Evolutionary conservation across 805 yeast genomes (phyloP), one percentile per base, ranked within the genome.

Genomic region (Metschnikowia hibisci): DNA sequence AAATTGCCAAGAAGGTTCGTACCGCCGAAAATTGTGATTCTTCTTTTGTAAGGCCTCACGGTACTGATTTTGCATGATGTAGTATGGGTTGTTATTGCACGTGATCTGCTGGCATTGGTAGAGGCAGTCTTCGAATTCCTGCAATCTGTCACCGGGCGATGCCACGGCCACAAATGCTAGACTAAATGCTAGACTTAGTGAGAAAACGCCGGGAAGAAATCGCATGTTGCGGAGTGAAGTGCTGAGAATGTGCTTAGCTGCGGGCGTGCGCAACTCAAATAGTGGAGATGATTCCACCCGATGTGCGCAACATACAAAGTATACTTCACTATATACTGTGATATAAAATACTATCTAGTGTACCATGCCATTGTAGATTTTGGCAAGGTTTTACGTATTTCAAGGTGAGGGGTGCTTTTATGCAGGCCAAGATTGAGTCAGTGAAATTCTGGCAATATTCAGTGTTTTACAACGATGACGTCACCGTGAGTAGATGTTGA

Each of bases 111-210:
- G 56, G 39, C 89, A 82, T 34, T 78, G 77, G 35, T 63, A 64
- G 5, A 66, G 63, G 63, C 89, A 82, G 31, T 74, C 74, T 23
- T 67, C 63, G 54, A 81, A 82, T 34, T 77, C 82, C 9, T 70
- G 72, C 20, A 82, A 58, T 28, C 74, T 74, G 53, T 82, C 87
- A 4, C 89, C 89, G 0, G 76, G 77, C 0, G 88, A 82, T 7
- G 39, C 26, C 39, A 35, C 13, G 7, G 39, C 39, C 13, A 35
- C 11, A 20, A 20, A 2, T 35, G 39, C 25, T 16, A n/a, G 16
- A 20, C 39, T 16, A 27, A 27, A n/a, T 16, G 28, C 39, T 16
- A 35, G 39, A 16, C 13, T 26, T 35, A 35, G 31, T 3, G 39
- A 8, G 39, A 26, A 35, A n/a, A 35, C 9, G 39, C 18, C 12